Evolutionary conservation across 1,139 yeast species (phyloP).

Genomic region (Hansenula anomala): DNA sequence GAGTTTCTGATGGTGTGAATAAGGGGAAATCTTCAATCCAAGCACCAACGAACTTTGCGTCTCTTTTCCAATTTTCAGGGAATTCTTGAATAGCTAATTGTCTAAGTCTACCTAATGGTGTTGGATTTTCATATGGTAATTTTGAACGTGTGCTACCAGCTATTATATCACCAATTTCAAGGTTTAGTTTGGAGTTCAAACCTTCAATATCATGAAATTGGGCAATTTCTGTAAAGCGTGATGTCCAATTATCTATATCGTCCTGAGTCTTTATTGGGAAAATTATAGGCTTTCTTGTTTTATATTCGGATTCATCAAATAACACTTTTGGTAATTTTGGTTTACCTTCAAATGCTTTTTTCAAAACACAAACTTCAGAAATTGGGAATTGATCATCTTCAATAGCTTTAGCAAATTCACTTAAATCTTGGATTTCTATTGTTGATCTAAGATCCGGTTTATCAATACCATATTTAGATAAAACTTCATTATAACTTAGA

Average conservation of each 20-base stretch:
- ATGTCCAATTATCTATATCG: slow-evolving; percentile 40
- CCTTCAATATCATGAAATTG: slow-evolving; percentile 27
- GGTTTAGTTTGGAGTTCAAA: slow-evolving; percentile 31
- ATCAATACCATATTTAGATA: slow-evolving; percentile 79
- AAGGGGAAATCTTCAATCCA: slow-evolving; percentile 94
- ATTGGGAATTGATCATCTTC: slow-evolving; percentile 44
- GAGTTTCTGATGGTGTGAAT: slow-evolving; percentile 64
- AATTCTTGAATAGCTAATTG: slow-evolving; percentile 59
- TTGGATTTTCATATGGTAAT: slow-evolving; percentile 82
- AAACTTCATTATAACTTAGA: slow-evolving; percentile 63
- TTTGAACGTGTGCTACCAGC: slow-evolving; percentile 69
- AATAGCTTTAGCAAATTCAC: slow-evolving; percentile 33
- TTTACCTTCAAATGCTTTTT: slow-evolving; percentile 36
- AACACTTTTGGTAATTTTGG: slow-evolving; percentile 35
- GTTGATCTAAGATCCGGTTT: slow-evolving; percentile 84
- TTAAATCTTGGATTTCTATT: slow-evolving; percentile 46
- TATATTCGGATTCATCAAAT: slow-evolving; percentile 42
- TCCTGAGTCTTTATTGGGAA: slow-evolving; percentile 38
- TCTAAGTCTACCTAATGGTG: slow-evolving; percentile 85
- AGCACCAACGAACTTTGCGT: slow-evolving; percentile 48
- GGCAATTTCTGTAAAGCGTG: slow-evolving; percentile 29
- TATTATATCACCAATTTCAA: slow-evolving; percentile 66
- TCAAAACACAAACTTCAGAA: slow-evolving; percentile 66
- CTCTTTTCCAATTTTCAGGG: slow-evolving; percentile 35
- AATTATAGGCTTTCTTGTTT: slow-evolving; percentile 56